Evolutionary conservation across 2,329 filamentous ascomycete species (phyloP), one percentile per base, ranked within the genome.

Genomic region (Stachybotrys echinatus): DNA sequence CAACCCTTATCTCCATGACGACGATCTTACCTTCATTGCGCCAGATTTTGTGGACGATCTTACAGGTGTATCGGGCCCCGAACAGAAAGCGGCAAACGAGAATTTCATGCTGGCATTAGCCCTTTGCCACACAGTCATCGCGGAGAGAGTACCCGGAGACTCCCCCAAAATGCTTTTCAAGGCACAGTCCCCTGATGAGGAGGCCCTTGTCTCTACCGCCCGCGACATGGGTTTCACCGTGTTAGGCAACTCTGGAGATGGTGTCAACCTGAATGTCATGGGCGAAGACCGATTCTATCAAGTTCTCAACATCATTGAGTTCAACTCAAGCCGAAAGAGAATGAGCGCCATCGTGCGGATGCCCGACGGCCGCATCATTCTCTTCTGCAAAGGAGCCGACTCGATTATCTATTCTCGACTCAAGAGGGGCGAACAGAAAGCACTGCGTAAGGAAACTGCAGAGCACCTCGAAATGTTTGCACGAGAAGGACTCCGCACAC

Each of bases 261-360:
- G 89, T 48, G 87, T 99, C 54, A 83, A 89, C 48, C 64, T 99
- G 49, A 96, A 96, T 56, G 79, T 95, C 6, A 81, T 95, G 74
- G 95, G 94, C 45, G 80, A 91, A 60, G 91, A 97, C 58, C 81
- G 84, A 44, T 84, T 87, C 54, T 99, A 94, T 65, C 85, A 84
- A 17, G 87, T 99, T 27, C 80, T 99, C 45, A 97, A 96, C 69
- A 96, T 88, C 1, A 85, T 99, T 37, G 94, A 99, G 65, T 99
- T 99, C 75, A 97, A 97, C 67, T 97, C 92, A 0, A 91, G 87
- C 42, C 83, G 94, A 61, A 99, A 99, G 73, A 84, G 94, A 57
- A 99, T 99, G 94, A 97, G 92, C 69, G 89, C 92, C 2, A 96
- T 99, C 58, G 85, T 99, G 47, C 83, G 88, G 51, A 96, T 97